Evolutionary conservation across 768 basidiomycete genomes (phyloP).

Genomic region (Auricularia heimuer): DNA sequence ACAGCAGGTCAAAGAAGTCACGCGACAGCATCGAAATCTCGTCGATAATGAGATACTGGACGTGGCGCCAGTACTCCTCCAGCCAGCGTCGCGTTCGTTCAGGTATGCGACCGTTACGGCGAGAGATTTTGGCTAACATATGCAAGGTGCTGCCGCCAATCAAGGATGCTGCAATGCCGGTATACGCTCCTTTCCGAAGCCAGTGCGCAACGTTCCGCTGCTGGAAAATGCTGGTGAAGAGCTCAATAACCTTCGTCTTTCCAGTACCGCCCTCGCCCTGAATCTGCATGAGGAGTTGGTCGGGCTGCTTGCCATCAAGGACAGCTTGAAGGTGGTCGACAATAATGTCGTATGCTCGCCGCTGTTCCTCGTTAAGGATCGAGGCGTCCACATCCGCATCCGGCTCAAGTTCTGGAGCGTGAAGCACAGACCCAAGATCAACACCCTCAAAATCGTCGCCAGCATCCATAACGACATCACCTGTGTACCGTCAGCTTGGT

Average conservation of each 20-base stretch:
- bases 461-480: no score
- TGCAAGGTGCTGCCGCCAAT: constrained; percentile 22
- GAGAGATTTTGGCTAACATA: not conserved
- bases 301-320: constrained; percentile 10
- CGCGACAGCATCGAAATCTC: constrained; percentile 14
- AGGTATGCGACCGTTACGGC: not conserved
- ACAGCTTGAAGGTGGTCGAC: constrained; percentile 18
- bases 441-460: no score
- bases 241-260: constrained; percentile 32
- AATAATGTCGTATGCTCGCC: constrained; percentile 28
- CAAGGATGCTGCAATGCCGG: constrained; percentile 31
- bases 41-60: constrained; percentile 14
- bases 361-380: constrained; percentile 25
- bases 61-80: not conserved
- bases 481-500: no score
- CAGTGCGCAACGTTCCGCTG: not conserved
- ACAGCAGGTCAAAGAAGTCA: not conserved
- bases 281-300: constrained; percentile 29
- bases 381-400: no score
- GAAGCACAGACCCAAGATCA: no score
- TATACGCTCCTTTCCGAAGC: constrained; percentile 29
- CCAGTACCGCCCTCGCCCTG: constrained; percentile 36
- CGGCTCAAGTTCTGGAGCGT: no score
- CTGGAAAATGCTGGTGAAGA: constrained; percentile 26
- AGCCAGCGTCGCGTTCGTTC: not conserved